Evolutionary conservation across 1,284 basidiomycete genomes (phyloP).

Genomic region (Somion occarium): DNA sequence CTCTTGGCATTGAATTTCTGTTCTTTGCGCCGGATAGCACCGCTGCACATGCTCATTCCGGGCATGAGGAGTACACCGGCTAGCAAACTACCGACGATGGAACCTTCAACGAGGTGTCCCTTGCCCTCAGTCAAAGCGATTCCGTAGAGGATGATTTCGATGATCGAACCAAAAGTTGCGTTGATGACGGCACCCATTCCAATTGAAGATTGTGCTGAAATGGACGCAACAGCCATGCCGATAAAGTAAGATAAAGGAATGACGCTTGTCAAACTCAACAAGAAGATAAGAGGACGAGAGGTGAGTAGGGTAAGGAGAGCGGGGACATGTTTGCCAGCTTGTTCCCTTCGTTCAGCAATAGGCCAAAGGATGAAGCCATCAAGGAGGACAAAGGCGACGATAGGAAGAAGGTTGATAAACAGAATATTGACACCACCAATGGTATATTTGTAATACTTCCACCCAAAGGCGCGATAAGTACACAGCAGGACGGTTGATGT

Average conservation of each 20-base stretch:
- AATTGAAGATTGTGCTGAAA: slow-evolving; percentile 96
- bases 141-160: slow-evolving; percentile 93
- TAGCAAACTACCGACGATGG: slow-evolving; percentile 90
- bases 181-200: slow-evolving; percentile 99
- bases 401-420: slow-evolving; percentile 92
- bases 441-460: slow-evolving; percentile 99
- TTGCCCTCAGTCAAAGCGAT: slow-evolving; percentile 89
- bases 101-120: slow-evolving; percentile 94
- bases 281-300: slow-evolving; percentile 79
- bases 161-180: slow-evolving; percentile 96
- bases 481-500: slow-evolving; percentile 89
- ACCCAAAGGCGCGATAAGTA: slow-evolving; percentile 88
- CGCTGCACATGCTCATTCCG: slow-evolving; percentile 95
- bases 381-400: slow-evolving; percentile 95
- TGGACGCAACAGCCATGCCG: slow-evolving; percentile 99
- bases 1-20: slow-evolving; percentile 98
- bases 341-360: slow-evolving; percentile 54
- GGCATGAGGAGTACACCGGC: slow-evolving; percentile 98
- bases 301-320: slow-evolving; percentile 69
- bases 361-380: slow-evolving; percentile 86
- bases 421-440: slow-evolving; percentile 98
- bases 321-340: slow-evolving; percentile 53
- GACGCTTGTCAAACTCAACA: slow-evolving; percentile 84
- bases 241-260: slow-evolving; percentile 99
- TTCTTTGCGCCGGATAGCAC: slow-evolving; percentile 89